phyloP scores from a whole-genome alignment of 208 protist genomes.

The Crithidia mellificae region DNA sequence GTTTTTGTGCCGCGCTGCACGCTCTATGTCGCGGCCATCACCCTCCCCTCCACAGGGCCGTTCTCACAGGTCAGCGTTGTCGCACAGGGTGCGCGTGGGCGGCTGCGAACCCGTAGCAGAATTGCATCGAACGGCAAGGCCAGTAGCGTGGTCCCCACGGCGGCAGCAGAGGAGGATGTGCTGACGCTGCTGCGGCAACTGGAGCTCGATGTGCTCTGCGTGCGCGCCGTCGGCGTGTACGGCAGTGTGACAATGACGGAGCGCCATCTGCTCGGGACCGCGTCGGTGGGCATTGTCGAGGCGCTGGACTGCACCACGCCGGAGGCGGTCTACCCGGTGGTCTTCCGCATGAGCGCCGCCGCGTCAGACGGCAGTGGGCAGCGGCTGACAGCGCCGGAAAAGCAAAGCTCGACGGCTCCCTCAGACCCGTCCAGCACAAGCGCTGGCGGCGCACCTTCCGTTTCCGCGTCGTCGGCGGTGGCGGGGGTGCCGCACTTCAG shows the following conservation, averaged over 20 bases:
- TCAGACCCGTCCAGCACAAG: neutral
- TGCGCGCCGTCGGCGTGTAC: constrained; percentile 54
- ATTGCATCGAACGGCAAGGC: neutral
- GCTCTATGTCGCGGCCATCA: constrained; percentile 25
- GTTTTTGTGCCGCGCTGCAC: constrained; percentile 33
- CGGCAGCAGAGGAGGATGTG: constrained; percentile 23
- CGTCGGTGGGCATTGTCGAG: constrained; percentile 46
- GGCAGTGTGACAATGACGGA: constrained; percentile 46
- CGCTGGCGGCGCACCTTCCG: neutral
- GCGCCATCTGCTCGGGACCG: constrained; percentile 44
- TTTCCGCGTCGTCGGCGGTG: neutral
- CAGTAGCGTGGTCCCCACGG: constrained; percentile 9
- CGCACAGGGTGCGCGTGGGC: constrained; percentile 21
- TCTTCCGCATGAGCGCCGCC: constrained; percentile 24
- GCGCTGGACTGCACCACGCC: constrained; percentile 61
- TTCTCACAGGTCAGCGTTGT: constrained; percentile 19
- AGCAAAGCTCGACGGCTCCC: neutral
- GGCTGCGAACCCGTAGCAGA: constrained; percentile 3
- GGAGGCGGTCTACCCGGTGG: constrained; percentile 24
- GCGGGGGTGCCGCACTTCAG: constrained; percentile 12
- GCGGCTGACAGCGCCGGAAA: neutral
- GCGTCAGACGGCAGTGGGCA: neutral
- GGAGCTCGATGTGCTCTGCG: constrained; percentile 63
- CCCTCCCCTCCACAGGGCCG: constrained; percentile 13
- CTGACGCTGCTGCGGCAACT: constrained; percentile 19